Conservation (phyloP, 1,284 basidiomycete genomes). For the Tilletia setariae region DNA sequence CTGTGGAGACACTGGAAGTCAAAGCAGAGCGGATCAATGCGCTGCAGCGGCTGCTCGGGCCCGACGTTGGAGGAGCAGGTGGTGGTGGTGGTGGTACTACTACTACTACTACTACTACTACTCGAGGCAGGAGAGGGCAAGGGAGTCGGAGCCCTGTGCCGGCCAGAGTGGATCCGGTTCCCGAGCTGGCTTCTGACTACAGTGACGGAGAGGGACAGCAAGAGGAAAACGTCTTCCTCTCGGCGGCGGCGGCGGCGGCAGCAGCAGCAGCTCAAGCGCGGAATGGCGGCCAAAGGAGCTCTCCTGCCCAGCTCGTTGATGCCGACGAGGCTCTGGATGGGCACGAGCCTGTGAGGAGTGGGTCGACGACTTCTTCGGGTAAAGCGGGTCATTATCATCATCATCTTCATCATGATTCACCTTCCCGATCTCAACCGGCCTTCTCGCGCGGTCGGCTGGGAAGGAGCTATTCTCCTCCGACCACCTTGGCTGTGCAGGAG, state of each 20-base stretch:
- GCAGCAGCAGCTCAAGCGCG: not conserved
- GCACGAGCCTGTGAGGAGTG: not conserved
- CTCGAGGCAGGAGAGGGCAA: not conserved
- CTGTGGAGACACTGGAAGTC: constrained; percentile 46
- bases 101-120: too few relatives aligned
- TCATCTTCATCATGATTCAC: not conserved
- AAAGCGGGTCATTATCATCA: too few relatives aligned
- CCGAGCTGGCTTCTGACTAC: constrained; percentile 2
- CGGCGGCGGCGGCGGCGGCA: not conserved
- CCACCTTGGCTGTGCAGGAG: not conserved
- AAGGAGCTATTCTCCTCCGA: not conserved
- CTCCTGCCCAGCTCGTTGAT: not conserved
- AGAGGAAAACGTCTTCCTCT: not conserved
- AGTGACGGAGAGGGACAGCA: not conserved
- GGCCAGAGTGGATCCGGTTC: not conserved
- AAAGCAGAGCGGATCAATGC: constrained; percentile 44
- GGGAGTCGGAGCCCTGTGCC: not conserved
- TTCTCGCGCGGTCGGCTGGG: not conserved
- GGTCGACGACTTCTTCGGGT: not conserved
- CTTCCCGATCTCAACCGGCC: not conserved
- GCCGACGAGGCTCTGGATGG: not conserved
- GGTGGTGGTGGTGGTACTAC: not conserved
- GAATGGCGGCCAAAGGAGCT: not conserved
- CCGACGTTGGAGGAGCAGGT: not conserved
- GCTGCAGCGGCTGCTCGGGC: constrained; percentile 21